Percentiles rank a stretch among this genome's conserved stretches.
Evolutionary conservation across 106 monocot genomes (phyloP).

Genomic region (Iris macrosiphon): DNA sequence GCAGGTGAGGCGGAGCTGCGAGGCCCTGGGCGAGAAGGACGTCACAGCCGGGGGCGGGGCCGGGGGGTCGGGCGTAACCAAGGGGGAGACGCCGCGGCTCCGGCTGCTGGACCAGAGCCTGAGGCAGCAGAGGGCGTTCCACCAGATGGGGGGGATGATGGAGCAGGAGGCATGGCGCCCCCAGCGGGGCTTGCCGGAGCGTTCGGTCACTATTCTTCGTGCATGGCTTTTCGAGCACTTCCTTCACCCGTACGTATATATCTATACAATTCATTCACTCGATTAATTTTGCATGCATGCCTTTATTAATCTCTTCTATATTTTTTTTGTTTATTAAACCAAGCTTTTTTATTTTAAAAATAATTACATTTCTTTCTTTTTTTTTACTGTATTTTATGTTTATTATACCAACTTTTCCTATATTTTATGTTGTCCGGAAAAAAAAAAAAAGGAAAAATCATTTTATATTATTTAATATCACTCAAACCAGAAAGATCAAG

Average conservation of each 20-base stretch:
- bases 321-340: not conserved
- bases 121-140: slow-evolving; percentile 87
- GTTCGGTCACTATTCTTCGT: slow-evolving; percentile 72
- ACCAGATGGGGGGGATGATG: slow-evolving; percentile 92
- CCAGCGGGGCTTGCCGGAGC: slow-evolving; percentile 85
- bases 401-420: too few relatives aligned
- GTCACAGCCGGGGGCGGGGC: slow-evolving; percentile 27
- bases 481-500: too few relatives aligned
- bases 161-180: slow-evolving; percentile 97
- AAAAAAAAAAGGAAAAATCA: too few relatives aligned
- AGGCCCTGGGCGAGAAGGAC: slow-evolving; percentile 84
- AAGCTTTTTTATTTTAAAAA: not conserved
- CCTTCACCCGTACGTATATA: slow-evolving; percentile 85
- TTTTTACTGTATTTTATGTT: too few relatives aligned
- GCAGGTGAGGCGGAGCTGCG: slow-evolving; percentile 68
- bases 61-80: slow-evolving; percentile 57
- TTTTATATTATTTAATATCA: too few relatives aligned
- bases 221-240: slow-evolving; percentile 99
- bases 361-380: not conserved
- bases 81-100: slow-evolving; percentile 90
- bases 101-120: slow-evolving; percentile 67
- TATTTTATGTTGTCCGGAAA: too few relatives aligned
- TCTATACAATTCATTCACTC: not conserved
- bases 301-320: slow-evolving; percentile 5
- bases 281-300: not conserved